Evolutionary conservation across 2,329 filamentous ascomycete genomes (phyloP).

Genomic region (Biscogniauxia mediterranea): DNA sequence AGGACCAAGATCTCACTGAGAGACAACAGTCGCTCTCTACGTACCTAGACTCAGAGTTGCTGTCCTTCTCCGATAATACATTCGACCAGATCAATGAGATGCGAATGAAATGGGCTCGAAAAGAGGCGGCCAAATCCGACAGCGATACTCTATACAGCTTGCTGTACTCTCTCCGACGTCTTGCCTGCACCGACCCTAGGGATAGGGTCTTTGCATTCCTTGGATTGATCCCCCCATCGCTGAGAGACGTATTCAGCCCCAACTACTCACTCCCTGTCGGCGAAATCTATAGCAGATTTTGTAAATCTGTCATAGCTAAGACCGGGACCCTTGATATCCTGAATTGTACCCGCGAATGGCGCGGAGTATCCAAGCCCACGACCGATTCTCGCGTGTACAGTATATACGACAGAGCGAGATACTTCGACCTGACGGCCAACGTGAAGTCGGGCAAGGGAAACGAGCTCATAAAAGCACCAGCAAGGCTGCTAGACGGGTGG

Average conservation of each 20-base stretch:
- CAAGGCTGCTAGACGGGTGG: conserved; percentile 12
- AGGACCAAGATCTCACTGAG: not conserved
- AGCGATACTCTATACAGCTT: conserved; percentile 7
- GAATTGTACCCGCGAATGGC: conserved; percentile 17
- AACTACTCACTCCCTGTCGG: conserved; percentile 10
- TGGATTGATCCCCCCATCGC: conserved; percentile 10
- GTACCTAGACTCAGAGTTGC: conserved; percentile 5
- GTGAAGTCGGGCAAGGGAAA: conserved; percentile 6
- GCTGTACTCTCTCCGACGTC: conserved; percentile 9
- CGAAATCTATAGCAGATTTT: conserved; percentile 8
- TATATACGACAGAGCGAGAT: conserved; percentile 13
- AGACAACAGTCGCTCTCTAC: conserved; percentile 4
- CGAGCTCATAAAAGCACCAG: conserved; percentile 10
- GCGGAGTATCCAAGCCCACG: not conserved
- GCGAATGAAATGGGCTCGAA: conserved; percentile 6
- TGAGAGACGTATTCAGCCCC: conserved; percentile 4
- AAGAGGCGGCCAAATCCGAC: not conserved
- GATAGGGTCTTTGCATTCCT: conserved; percentile 20
- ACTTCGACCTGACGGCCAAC: conserved; percentile 10
- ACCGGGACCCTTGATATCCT: conserved; percentile 13
- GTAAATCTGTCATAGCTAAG: conserved; percentile 8
- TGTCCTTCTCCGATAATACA: conserved; percentile 7
- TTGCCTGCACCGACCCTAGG: conserved; percentile 14
- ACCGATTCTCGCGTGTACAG: conserved; percentile 11
- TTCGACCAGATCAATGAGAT: conserved; percentile 11